Evolutionary conservation across 2,329 filamentous ascomycete species (phyloP).

Genomic region (Aureobasidium sp.): DNA sequence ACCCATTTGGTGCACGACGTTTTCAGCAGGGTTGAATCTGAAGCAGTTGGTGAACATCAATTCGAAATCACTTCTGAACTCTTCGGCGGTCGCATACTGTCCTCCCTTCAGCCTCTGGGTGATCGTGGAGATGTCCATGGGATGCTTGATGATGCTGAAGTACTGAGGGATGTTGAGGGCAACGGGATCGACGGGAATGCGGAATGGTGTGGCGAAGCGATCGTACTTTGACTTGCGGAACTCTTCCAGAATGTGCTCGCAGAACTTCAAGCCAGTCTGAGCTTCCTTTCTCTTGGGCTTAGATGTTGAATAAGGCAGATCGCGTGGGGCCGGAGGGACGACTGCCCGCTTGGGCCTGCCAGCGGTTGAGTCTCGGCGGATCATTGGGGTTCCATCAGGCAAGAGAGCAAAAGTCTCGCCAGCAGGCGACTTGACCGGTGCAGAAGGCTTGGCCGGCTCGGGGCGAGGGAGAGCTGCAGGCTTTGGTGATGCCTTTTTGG

Average conservation of each 20-base stretch:
- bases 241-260: conserved; percentile 71
- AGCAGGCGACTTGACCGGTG: conserved; percentile 38
- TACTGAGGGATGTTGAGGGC: conserved; percentile 90
- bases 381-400: conserved; percentile 68
- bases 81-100: conserved; percentile 72
- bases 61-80: conserved; percentile 75
- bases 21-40: conserved; percentile 78
- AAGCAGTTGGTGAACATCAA: conserved; percentile 85
- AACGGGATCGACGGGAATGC: conserved; percentile 82
- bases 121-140: conserved; percentile 90
- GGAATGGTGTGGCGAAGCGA: conserved; percentile 63
- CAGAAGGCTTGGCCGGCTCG: conserved; percentile 30
- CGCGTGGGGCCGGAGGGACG: conserved; percentile 80
- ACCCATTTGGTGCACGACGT: conserved; percentile 64
- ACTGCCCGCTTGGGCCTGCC: conserved; percentile 88
- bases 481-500: conserved; percentile 44
- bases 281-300: conserved; percentile 88
- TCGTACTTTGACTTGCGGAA: conserved; percentile 66
- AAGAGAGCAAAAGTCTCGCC: conserved; percentile 63
- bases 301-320: conserved; percentile 75
- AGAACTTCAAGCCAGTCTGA: conserved; percentile 82
- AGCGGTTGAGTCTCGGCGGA: conserved; percentile 77
- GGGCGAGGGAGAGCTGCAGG: conserved; percentile 20
- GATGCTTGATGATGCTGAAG: conserved; percentile 88
- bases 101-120: conserved; percentile 66